These are phyloP conservation scores for Phycomyces nitens DNA, from an alignment of 192 early-diverging fungal species.

Conservation along the genomic window DNA sequence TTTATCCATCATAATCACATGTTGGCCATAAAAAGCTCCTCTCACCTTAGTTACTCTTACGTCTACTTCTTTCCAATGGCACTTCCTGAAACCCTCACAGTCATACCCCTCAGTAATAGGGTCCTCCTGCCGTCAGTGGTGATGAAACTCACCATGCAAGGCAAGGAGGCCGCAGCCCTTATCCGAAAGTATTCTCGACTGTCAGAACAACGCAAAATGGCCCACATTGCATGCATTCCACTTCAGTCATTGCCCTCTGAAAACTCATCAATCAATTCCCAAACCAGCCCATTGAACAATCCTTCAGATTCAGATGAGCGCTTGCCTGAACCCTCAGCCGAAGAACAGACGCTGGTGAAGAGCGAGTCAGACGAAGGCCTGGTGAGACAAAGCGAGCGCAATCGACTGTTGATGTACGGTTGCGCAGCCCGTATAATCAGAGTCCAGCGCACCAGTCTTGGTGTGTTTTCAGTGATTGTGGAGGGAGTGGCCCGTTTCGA, in stretches of 20 bases:
- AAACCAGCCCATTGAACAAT: not conserved
- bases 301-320: no score
- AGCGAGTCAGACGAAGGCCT: not conserved
- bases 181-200: conserved; percentile 37
- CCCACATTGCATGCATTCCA: conserved; percentile 44
- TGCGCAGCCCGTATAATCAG: conserved; percentile 51
- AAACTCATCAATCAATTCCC: not conserved
- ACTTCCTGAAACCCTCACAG: conserved; percentile 41
- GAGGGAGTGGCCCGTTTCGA: conserved; percentile 62
- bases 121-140: conserved; percentile 66
- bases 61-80: conserved; percentile 15
- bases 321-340: not conserved
- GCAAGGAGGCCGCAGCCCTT: conserved; percentile 51
- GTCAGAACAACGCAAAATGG: conserved; percentile 36
- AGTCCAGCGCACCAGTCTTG: conserved; percentile 55
- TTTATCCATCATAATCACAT: no score
- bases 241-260: not conserved
- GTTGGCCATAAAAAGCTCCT: not conserved
- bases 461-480: conserved; percentile 60
- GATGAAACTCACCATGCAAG: conserved; percentile 52
- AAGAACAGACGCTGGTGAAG: not conserved
- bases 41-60: conserved; percentile 1
- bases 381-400: conserved; percentile 9
- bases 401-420: conserved; percentile 36
- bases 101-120: conserved; percentile 50